Percentiles rank a stretch among this genome's conserved stretches.
Evolutionary conservation across 169 alveolate genomes (phyloP).

Genomic region (Babesia ovis): DNA sequence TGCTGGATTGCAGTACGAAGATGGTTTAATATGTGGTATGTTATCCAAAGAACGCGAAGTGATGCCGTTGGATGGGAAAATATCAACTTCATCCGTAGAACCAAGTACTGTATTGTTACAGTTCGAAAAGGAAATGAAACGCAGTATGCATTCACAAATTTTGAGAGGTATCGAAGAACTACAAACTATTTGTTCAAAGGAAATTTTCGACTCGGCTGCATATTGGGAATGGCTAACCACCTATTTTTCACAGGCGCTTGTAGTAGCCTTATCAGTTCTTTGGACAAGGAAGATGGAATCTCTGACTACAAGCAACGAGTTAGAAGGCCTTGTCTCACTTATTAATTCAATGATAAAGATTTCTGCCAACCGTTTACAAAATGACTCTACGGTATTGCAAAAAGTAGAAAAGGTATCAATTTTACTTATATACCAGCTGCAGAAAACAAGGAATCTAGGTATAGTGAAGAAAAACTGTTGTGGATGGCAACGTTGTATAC

Average conservation of each 20-base stretch:
- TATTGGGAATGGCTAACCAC: conserved; percentile 70
- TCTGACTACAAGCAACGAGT: conserved; percentile 37
- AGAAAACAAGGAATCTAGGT: conserved; percentile 72
- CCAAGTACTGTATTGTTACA: conserved; percentile 83
- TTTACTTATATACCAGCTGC: conserved; percentile 94
- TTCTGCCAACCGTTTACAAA: background rate
- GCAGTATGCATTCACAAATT: conserved; percentile 80
- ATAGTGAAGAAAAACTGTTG: conserved; percentile 77
- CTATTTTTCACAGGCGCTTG: conserved; percentile 86
- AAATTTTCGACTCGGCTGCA: conserved; percentile 27
- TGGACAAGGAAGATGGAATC: conserved; percentile 88
- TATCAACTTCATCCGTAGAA: conserved; percentile 70
- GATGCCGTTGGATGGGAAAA: conserved; percentile 72
- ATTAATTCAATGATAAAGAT: background rate
- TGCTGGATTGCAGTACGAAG: conserved; percentile 80
- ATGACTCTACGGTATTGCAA: too few species aligned
- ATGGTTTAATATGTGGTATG: conserved; percentile 86
- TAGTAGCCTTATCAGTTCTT: conserved; percentile 81
- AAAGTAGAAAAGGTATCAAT: conserved; percentile 76
- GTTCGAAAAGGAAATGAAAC: conserved; percentile 80
- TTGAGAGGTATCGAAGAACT: conserved; percentile 82
- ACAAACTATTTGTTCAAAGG: conserved; percentile 65
- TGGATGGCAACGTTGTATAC: conserved; percentile 94
- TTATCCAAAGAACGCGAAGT: conserved; percentile 88
- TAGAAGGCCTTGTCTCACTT: background rate